A percentile compares a stretch with the other conserved stretches of the same genome.
phyloP scores from a whole-genome alignment of 2,329 filamentous ascomycete genomes.

The Colletotrichum spaethianum region DNA sequence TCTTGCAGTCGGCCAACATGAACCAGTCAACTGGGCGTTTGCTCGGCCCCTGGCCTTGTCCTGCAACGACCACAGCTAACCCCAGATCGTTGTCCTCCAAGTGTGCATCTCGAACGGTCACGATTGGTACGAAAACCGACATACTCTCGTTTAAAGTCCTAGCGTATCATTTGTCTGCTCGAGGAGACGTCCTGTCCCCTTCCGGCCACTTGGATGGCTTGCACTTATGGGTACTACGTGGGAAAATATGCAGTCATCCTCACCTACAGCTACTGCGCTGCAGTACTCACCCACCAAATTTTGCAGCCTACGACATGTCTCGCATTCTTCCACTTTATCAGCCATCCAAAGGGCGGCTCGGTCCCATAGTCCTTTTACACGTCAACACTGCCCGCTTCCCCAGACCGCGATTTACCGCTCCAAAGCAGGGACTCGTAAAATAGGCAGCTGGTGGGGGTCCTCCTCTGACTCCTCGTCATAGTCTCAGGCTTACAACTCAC shows the following conservation, averaged over 20 bases:
- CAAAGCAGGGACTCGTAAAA: background rate
- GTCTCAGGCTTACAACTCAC: background rate
- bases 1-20: background rate
- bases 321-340: background rate
- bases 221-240: background rate
- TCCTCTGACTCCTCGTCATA: background rate
- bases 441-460: background rate
- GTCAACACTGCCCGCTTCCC: background rate
- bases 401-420: background rate
- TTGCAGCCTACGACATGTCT: background rate
- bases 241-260: conserved; percentile 5
- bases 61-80: background rate
- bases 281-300: background rate
- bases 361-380: background rate
- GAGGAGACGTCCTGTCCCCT: background rate
- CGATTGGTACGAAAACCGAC: background rate
- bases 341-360: too few species aligned
- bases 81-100: background rate
- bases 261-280: background rate
- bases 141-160: background rate
- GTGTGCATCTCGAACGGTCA: background rate
- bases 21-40: background rate
- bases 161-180: background rate
- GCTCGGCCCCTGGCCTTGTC: background rate
- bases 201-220: background rate